Percentiles rank a stretch among this genome's conserved stretches.
phyloP scores from a whole-genome alignment of 2,329 filamentous ascomycete genomes.

The Diplocarpon rosae region DNA sequence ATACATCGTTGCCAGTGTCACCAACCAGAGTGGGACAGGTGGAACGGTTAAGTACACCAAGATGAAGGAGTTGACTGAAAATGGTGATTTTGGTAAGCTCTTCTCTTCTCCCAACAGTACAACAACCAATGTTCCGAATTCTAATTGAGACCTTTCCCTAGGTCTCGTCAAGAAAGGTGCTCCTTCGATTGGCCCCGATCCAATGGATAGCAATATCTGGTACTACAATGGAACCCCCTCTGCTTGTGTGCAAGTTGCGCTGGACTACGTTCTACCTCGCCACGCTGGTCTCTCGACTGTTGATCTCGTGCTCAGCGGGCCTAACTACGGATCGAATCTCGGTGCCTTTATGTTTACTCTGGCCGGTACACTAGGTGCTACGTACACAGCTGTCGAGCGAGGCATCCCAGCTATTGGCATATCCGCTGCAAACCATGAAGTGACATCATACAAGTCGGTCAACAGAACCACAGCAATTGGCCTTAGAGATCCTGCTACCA shows the following conservation, averaged over 20 bases:
- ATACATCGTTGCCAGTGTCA: conserved; percentile 32
- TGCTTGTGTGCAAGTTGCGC: conserved; percentile 42
- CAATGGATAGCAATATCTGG: conserved; percentile 42
- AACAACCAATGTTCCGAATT: neutral
- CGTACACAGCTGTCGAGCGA: conserved; percentile 37
- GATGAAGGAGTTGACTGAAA: conserved; percentile 30
- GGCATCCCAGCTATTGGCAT: conserved; percentile 40
- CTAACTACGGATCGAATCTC: conserved; percentile 44
- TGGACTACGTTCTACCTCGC: conserved; percentile 43
- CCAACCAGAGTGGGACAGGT: conserved; percentile 36
- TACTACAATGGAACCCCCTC: conserved; percentile 50
- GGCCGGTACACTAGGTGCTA: conserved; percentile 39
- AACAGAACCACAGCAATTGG: conserved; percentile 29
- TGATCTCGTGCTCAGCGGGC: conserved; percentile 43
- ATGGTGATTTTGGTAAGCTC: conserved; percentile 31
- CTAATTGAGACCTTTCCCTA: neutral
- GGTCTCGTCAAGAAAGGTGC: conserved; percentile 35
- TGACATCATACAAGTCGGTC: conserved; percentile 34
- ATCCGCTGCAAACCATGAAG: conserved; percentile 33
- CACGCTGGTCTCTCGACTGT: conserved; percentile 37
- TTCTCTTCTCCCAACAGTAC: too few relatives aligned
- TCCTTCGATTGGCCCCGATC: conserved; percentile 39
- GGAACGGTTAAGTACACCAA: conserved; percentile 35
- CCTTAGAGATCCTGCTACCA: conserved; percentile 32
- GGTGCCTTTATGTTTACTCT: conserved; percentile 43